Evolutionary conservation across 805 yeast genomes (phyloP), one percentile per base, ranked within the genome.

Genomic region (Yarrowia sp.): DNA sequence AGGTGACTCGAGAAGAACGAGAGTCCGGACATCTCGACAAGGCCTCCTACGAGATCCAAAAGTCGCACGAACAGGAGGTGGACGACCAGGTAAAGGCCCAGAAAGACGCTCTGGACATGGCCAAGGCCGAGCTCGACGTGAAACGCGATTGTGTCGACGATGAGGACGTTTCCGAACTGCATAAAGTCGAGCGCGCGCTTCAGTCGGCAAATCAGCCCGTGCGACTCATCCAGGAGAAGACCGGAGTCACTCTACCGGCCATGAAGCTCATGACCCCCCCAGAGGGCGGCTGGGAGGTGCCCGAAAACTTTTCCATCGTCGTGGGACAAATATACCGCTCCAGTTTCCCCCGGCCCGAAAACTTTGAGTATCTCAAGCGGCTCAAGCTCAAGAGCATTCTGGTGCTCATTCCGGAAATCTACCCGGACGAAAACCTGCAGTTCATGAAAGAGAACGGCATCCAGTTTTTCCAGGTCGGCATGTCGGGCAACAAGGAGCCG

Each of bases 281-380:
- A 14, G 67, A 63, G 4, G 67, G 67, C 26, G 63, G 61, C 22
- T 65, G 68, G 58, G 69, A 70, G n/a, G 66, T 97, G 14, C 99
- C 99, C 2, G 98, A 95, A 76, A 95, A 95, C 79, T 95, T 95
- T 78, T 86, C 97, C 8, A 87, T 89, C 59, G 97, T 95, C 2
- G 86, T 89, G 67, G 87, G 88, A 3, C 82, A 84, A 58, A 89
- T 95, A 4, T 95, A 92, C 78, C 82, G 99, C 68, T 87, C 94
- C 49, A 90, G 97, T 55, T 94, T 94, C 77, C 99, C 99, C 2
- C 85, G 94, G 64, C 83, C 88, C 1, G 95, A 89, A 75, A 92
- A 92, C 77, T 92, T 94, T 74, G 77, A 82, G 26, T 94, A 90
- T 75, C 78, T 95, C 52, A 77, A 82, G 71, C 83, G 81, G 59